phyloP scores from a whole-genome alignment of 495 filamentous ascomycete species.

The Talaromyces trachyspermus region DNA sequence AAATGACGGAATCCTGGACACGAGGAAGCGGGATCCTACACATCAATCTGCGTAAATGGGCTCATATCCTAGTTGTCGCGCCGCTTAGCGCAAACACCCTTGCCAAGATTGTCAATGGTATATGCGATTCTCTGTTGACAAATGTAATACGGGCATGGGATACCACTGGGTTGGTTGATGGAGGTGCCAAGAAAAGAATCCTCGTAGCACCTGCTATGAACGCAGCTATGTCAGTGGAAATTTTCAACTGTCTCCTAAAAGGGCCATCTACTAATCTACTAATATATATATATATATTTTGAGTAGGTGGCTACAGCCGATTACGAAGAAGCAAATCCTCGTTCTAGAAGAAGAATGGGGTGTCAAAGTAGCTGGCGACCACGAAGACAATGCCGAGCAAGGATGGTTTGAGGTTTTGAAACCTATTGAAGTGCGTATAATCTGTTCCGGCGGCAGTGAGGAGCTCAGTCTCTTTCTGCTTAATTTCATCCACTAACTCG shows the following conservation, averaged over 20 bases:
- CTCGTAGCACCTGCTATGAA: slow-evolving; percentile 68
- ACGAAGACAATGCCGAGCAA: slow-evolving; percentile 11
- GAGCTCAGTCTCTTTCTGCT: no score
- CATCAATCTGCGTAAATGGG: slow-evolving; percentile 65
- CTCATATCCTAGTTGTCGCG: slow-evolving; percentile 65
- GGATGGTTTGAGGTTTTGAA: slow-evolving; percentile 64
- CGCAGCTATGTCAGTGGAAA: slow-evolving; percentile 64
- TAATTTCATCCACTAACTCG: no score
- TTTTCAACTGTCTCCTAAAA: no score
- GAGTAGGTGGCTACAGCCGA: slow-evolving; percentile 54
- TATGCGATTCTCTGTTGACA: slow-evolving; percentile 52
- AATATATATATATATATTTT: no score
- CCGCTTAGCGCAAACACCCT: slow-evolving; percentile 64
- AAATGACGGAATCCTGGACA: slow-evolving; percentile 66
- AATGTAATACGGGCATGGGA: slow-evolving; percentile 74
- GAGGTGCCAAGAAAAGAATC: slow-evolving; percentile 28
- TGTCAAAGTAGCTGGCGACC: slow-evolving; percentile 22
- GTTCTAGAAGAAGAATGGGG: slow-evolving; percentile 60
- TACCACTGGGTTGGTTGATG: slow-evolving; percentile 48
- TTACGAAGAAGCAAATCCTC: slow-evolving; percentile 56
- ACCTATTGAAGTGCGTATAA: slow-evolving; percentile 22
- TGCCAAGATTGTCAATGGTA: slow-evolving; percentile 56
- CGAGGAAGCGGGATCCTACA: slow-evolving; percentile 52
- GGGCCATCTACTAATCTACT: no score
- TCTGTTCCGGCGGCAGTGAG: no score